Base-by-base conservation (phyloP, 139 green algal species). In the Coelastrella sp. region DNA sequence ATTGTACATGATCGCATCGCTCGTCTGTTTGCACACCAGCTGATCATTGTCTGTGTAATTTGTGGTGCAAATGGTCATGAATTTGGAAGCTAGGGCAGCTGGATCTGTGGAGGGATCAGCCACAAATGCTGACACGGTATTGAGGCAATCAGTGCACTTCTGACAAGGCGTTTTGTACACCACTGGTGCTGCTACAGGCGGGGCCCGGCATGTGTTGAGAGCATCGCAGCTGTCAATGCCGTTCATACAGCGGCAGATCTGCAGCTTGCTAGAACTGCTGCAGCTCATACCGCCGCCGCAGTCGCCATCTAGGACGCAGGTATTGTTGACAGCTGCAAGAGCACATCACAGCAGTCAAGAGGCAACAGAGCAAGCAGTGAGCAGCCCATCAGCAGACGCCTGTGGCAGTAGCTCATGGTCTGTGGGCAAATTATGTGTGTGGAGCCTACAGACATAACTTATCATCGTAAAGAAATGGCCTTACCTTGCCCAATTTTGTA, bases 151-250 rank as follows among this genome's bases (percentile, higher is more conserved):
- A n/a, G 20, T 68, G 57, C 79, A 85, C 7, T 6, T 70, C 15
- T 85, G 49, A 7, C 79, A 85, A n/a, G 35, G 58, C 22, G 56
- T 68, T 20, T 68, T 57, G 15, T 68, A 17, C 19, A 85, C 58
- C 22, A 58, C 49, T 19, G 79, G 35, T 70, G 79, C 56, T 20
- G 57, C 20, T 24, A 27, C 72, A 27, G 57, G 20, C 24, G 24
- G 56, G 57, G 79, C 79, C 20, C 57, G 79, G 20, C 79, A 85
- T 25, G 79, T 85, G 56, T n/a, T 61, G 35, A 85, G 58, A 6
- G 19, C 58, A 56, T 85, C 79, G 22, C 79, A 85, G 56, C 79
- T 70, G 79, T 85, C 79, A 22, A 85, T 85, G 20, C 79, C 79
- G 58, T 58, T 58, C 8, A 61, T 68, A 58, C 79, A 85, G 79